Conservation (phyloP, 139 green algal species). For the Protoeuglena noctilucae region DNA sequence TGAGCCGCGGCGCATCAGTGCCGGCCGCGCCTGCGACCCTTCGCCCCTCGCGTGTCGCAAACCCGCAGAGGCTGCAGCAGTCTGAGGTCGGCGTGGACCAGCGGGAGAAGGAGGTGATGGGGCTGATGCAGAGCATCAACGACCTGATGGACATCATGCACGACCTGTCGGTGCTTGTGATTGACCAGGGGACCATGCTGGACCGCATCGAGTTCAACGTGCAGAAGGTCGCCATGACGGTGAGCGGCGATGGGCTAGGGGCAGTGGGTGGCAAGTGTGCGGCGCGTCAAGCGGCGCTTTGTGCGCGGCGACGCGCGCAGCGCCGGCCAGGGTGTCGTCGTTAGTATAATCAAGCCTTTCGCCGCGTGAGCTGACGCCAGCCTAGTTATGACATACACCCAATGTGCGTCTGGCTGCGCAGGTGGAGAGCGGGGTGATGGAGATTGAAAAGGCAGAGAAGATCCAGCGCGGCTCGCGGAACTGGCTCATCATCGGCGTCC, state of each 20-base stretch:
- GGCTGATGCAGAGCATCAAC: conserved; percentile 56
- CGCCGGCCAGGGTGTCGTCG: neutral
- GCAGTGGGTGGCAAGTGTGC: neutral
- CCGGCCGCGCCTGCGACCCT: neutral
- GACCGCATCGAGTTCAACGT: conserved; percentile 92
- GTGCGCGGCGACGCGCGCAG: too few relatives aligned
- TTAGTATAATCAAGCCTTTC: neutral
- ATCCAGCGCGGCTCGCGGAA: conserved; percentile 63
- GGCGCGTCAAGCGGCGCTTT: neutral
- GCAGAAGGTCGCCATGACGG: conserved; percentile 26
- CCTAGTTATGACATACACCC: conserved; percentile 1
- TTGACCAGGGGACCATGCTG: conserved; percentile 93
- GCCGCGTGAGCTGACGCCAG: conserved; percentile 3
- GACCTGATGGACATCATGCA: conserved; percentile 90
- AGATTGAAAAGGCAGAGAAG: conserved; percentile 76
- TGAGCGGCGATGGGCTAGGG: neutral
- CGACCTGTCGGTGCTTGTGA: conserved; percentile 84
- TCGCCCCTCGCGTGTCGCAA: conserved; percentile 6
- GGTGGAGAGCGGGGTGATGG: conserved; percentile 73
- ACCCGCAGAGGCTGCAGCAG: conserved; percentile 18
- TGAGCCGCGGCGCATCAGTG: neutral
- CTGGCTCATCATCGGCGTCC: conserved; percentile 76
- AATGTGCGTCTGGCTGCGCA: conserved; percentile 18
- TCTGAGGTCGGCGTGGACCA: conserved; percentile 37
- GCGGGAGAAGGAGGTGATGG: conserved; percentile 67